These are phyloP conservation scores for apple (Malus domestica) DNA, from an alignment of 306 rosid genomes.

Conservation along the genomic window DNA sequence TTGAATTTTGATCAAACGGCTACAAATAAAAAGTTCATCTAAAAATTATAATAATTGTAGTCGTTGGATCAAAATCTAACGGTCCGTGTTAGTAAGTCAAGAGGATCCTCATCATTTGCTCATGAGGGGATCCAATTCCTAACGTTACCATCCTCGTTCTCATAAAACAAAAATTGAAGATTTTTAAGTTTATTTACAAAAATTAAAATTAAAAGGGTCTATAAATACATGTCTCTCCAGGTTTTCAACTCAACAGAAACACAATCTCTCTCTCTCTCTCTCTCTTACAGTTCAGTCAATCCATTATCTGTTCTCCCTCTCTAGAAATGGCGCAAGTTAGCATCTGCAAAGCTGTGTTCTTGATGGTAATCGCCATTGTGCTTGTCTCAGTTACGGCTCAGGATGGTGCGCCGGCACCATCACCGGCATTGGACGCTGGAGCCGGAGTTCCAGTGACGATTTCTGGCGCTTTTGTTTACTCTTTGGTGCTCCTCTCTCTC, in stretches of 20 bases:
- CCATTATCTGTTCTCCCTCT: neutral
- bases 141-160: neutral
- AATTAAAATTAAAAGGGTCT: neutral
- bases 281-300: neutral
- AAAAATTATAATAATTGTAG: too few relatives aligned
- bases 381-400: conserved; percentile 31
- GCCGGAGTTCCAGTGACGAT: conserved; percentile 35
- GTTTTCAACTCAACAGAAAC: too few relatives aligned
- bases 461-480: conserved; percentile 20
- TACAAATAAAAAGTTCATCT: rapidly evolving
- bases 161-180: neutral
- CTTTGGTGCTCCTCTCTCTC: conserved; percentile 33
- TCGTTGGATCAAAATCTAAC: too few relatives aligned
- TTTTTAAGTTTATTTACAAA: neutral
- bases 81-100: too few relatives aligned
- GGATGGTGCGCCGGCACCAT: conserved; percentile 30
- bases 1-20: too few relatives aligned
- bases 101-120: too few relatives aligned
- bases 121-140: too few relatives aligned
- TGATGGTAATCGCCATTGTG: conserved; percentile 23
- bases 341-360: conserved; percentile 25
- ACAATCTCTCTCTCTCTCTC: neutral
- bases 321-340: conserved; percentile 37
- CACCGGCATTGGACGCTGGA: conserved; percentile 39
- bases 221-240: neutral